Evolutionary conservation across 1,139 yeast genomes (phyloP).

Genomic region (Debaryomyces fabryi): DNA sequence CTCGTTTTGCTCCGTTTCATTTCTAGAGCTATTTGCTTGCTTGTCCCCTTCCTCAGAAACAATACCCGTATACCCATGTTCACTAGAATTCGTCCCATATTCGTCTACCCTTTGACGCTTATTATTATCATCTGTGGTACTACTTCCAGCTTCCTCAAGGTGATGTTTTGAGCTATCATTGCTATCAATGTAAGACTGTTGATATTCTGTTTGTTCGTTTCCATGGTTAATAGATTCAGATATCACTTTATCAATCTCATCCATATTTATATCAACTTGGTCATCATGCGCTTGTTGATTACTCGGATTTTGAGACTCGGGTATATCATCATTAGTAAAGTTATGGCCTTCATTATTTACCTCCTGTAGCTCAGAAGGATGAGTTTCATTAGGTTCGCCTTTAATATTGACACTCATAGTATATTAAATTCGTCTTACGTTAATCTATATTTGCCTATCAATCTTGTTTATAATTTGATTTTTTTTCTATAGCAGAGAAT

Average conservation of each 20-base stretch:
- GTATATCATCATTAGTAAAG: conserved; percentile 6
- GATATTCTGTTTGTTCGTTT: conserved; percentile 2
- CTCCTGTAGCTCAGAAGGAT: not conserved
- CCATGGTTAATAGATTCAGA: conserved; percentile 19
- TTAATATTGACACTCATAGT: not conserved
- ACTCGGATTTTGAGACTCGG: conserved; percentile 6
- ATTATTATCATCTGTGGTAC: not conserved
- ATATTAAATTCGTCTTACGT: not conserved
- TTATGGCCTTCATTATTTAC: not conserved
- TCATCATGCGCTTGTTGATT: conserved; percentile 6
- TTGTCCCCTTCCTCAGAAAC: not conserved
- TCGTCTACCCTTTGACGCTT: conserved; percentile 7
- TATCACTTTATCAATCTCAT: conserved; percentile 21
- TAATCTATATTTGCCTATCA: not conserved
- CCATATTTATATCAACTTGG: conserved; percentile 17
- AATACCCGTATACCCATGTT: not conserved
- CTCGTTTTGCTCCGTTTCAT: not conserved
- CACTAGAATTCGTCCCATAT: not conserved
- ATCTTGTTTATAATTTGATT: not conserved
- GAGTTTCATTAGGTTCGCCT: not conserved
- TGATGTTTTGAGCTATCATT: conserved; percentile 3
- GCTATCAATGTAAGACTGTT: conserved; percentile 4
- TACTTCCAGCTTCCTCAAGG: not conserved
- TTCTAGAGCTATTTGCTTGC: not conserved
- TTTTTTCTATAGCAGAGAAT: conserved; percentile 6